Evolutionary conservation across 129 eudicot genomes (phyloP), one percentile per base, ranked within the genome.

Genomic region (Deinandra increscens): DNA sequence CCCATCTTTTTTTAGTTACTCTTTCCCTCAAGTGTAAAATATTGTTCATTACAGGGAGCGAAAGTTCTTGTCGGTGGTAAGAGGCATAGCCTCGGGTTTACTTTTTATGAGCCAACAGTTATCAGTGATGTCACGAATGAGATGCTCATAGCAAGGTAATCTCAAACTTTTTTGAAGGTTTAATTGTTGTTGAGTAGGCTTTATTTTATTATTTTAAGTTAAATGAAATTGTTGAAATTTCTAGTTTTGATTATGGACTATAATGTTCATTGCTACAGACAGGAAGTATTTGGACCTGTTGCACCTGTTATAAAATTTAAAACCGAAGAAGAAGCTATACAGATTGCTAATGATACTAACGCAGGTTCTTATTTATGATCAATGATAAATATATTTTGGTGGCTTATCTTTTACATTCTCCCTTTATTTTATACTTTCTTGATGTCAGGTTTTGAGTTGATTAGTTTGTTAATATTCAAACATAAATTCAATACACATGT

Each of bases 241-340:
- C 45, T 41, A 44, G 17, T 78, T 39, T 38, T 45, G 58, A 41
- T 1, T 33, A 20, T 75, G 59, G 39, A 23, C 18, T 18, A 19
- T 43, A 38, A 42, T 68, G 23, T 33, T 26, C 64, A 19, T 69
- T 75, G 31, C 54, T 58, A 42, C 88, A 84, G 95, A 75, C 92
- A 89, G 78, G 97, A 93, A 80, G 88, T 87, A 53, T 93, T 93
- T 80, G 99, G 99, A 76, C 99, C 99, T 31, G 97, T 93, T 78
- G 99, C 99, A 60, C 97, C 99, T 9, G 80, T 93, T 61, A 53
- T 84, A 80, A 72, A 75, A 55, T 89, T 93, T 75, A 93, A 85
- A 75, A 93, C 95, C 0, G 97, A 89, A 82, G 97, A 89, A 64
- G 99, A 93, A 79, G 99, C 99, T 39, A 89, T 89, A 75, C 81